Evolutionary conservation across 2,329 filamentous ascomycete species (phyloP).

Genomic region (Fusarium sp.): DNA sequence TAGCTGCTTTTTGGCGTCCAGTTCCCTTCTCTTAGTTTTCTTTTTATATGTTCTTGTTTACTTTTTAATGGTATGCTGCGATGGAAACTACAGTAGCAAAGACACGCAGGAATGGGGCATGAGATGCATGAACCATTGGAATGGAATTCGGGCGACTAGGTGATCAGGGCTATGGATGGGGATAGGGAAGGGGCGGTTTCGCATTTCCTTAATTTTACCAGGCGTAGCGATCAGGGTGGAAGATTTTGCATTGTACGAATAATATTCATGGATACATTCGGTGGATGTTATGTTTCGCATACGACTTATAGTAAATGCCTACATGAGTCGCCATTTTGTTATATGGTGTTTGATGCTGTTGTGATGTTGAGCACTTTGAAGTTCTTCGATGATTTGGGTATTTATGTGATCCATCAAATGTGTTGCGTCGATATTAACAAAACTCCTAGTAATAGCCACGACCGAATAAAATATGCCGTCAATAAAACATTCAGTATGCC

Average conservation of each 20-base stretch:
- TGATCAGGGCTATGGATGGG: constrained; percentile 9
- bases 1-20: constrained; percentile 1
- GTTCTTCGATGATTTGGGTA: neutral
- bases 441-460: constrained; percentile 21
- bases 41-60: constrained; percentile 15
- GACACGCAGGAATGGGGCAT: constrained; percentile 20
- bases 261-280: constrained; percentile 23
- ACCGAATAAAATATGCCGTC: constrained; percentile 14
- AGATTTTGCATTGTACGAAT: constrained; percentile 27
- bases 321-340: constrained; percentile 1
- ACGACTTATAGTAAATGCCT: constrained; percentile 20
- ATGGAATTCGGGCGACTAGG: neutral
- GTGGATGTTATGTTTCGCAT: constrained; percentile 23
- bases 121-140: constrained; percentile 9
- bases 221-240: constrained; percentile 20
- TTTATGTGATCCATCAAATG: neutral
- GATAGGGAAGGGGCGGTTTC: constrained; percentile 4
- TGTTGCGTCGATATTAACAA: constrained; percentile 16
- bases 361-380: neutral
- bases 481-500: constrained; percentile 23
- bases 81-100: constrained; percentile 21
- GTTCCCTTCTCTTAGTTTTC: constrained; percentile 1
- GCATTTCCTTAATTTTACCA: constrained; percentile 19
- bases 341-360: neutral
- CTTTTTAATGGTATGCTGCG: constrained; percentile 29